A percentile compares a stretch with the other conserved stretches of the same genome.
These are phyloP conservation scores for Apiosordaria backusii DNA, from an alignment of 495 filamentous ascomycete genomes.

Conservation along the genomic window DNA sequence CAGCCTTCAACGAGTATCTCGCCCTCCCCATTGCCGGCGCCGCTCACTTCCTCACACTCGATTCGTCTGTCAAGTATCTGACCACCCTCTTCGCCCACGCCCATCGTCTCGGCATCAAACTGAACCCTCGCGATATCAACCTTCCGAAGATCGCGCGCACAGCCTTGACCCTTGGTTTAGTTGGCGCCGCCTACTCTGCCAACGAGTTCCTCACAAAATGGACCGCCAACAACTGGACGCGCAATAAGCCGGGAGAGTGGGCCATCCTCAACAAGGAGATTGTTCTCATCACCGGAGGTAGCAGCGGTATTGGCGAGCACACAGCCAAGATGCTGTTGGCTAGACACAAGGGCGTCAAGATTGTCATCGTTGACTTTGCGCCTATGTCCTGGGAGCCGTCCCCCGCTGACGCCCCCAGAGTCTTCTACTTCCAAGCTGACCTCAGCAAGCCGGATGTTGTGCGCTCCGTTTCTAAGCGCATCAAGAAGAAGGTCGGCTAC, in stretches of 20 bases:
- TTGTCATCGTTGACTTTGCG: conserved; percentile 25
- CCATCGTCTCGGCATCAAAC: conserved; percentile 2
- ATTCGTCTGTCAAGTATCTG: conserved; percentile 9
- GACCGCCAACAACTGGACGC: conserved; percentile 31
- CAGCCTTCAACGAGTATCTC: conserved; percentile 25
- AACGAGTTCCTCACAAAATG: conserved; percentile 28
- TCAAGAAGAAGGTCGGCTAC: conserved; percentile 25
- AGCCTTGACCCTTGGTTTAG: conserved; percentile 15
- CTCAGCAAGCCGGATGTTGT: conserved; percentile 21
- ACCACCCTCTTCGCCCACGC: conserved; percentile 8
- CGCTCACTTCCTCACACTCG: conserved; percentile 10
- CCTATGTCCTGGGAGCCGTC: conserved; percentile 22
- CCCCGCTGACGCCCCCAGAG: neutral
- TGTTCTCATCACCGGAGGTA: conserved; percentile 30
- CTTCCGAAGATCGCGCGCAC: conserved; percentile 9
- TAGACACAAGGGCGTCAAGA: conserved; percentile 20
- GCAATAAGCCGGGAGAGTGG: conserved; percentile 22
- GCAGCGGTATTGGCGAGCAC: conserved; percentile 25
- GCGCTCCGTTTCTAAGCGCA: conserved; percentile 14
- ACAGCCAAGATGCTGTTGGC: conserved; percentile 19
- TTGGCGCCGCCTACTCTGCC: conserved; percentile 19
- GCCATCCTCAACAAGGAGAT: conserved; percentile 25
- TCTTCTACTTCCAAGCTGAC: conserved; percentile 28
- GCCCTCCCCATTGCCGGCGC: conserved; percentile 23
- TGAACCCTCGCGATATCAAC: neutral